Base-by-base conservation (phyloP, 306 rosid genomes). In the Herpetospermum pedunculosum region DNA sequence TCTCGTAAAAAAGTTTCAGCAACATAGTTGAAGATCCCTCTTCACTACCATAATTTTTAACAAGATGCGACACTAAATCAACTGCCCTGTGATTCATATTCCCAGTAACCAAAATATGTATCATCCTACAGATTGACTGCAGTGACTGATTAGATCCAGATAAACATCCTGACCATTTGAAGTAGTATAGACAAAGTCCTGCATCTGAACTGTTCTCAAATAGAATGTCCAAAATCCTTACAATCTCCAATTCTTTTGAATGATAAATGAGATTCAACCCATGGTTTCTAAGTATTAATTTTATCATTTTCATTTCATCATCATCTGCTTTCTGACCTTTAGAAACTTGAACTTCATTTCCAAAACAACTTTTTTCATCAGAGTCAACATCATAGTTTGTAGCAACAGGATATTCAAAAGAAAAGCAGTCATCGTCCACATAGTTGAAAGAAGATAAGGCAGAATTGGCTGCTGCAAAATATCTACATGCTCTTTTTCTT, bases 1-100 rank as follows among this genome's bases (percentile, higher is more conserved):
- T 82, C 52, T 69, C 77, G 34, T 57, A 73, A 8, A 79, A 55
- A 18, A 40, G 52, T 57, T 48, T 55, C 30, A 79, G 34, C 52
- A 79, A 47, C 29, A 67, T 65, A 32, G 26, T 30, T 32, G 67
- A 58, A 23, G 70, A 76, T 12, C 52, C 83, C 38, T 72, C 74
- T 23, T 47, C 58, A 32, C 49, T 16, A 55, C 63, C 68, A 67
- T 57, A 29, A 8, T 40, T 47, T 73, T 71, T 76, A 21, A 73
- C 78, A 72, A 82, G 78, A 32, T 25, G 64, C 14, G 48, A 38
- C 25, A 79, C 44, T 74, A 79, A 47, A 46, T 82, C 85, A 72
- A 82, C 77, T 11, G 81, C 80, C 69, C 78, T 79, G 35, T 79
- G 80, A 65, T 82, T 82, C 76, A 79, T 30, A 79, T 82, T 82